Evolutionary conservation across 176 grass and related monocot genomes (phyloP).

Genomic region (Leersia perrieri): DNA sequence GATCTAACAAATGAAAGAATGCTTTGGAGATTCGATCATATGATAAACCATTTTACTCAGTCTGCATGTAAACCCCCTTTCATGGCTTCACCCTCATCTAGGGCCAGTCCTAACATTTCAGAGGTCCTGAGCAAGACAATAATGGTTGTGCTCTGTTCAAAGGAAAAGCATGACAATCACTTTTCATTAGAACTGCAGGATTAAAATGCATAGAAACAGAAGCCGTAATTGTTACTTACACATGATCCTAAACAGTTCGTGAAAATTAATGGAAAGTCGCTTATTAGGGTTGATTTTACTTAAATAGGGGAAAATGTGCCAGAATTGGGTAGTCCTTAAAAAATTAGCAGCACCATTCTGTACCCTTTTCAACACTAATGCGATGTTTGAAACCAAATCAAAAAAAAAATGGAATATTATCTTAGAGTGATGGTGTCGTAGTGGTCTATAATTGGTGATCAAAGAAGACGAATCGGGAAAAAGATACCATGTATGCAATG

Average conservation of each 20-base stretch:
- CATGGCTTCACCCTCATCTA: background rate
- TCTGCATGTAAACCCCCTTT: background rate
- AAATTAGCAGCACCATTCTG: background rate
- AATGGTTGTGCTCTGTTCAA: background rate
- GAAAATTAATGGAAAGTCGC: background rate
- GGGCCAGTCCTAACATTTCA: background rate
- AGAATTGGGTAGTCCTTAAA: background rate
- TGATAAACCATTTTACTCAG: background rate
- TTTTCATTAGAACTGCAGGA: background rate
- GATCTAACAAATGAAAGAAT: constrained; percentile 16
- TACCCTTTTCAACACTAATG: background rate
- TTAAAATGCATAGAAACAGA: background rate
- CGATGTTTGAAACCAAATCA: background rate
- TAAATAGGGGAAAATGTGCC: background rate
- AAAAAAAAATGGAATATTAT: background rate
- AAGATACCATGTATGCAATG: background rate
- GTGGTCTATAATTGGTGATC: background rate
- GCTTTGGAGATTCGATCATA: background rate
- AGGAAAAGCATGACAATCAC: background rate
- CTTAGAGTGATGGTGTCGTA: background rate
- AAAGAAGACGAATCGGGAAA: background rate
- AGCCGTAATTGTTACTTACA: no score
- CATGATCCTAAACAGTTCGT: background rate
- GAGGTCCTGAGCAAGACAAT: background rate
- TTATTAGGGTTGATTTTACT: background rate